phyloP scores from a whole-genome alignment of 2,329 filamentous ascomycete genomes.

The Coniella lustricola region DNA sequence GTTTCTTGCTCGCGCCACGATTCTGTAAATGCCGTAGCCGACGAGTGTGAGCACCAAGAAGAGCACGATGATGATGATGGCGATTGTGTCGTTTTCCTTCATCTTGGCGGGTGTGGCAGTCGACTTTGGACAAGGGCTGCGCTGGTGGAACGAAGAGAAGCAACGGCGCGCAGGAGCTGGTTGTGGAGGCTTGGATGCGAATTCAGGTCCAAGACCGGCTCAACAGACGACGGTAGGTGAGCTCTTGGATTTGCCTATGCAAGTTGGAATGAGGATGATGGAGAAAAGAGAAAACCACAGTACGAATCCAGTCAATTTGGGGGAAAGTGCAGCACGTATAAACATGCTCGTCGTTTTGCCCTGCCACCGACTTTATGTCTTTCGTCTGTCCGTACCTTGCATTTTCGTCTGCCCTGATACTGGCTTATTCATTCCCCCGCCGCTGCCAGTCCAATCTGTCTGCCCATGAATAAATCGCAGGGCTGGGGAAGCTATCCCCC shows the following conservation, averaged over 20 bases:
- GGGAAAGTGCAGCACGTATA: no score
- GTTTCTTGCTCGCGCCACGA: conserved; percentile 46
- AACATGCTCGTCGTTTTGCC: neutral
- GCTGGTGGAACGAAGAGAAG: no score
- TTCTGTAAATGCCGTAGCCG: conserved; percentile 56
- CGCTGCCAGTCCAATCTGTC: no score
- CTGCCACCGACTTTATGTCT: conserved; percentile 1
- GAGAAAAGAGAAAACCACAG: no score
- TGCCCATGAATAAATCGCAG: conserved; percentile 2
- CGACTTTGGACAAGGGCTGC: no score
- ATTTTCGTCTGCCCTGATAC: neutral
- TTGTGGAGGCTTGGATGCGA: no score
- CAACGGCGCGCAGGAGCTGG: neutral
- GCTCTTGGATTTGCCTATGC: no score
- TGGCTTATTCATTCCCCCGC: no score
- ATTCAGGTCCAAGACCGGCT: no score
- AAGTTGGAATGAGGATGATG: no score
- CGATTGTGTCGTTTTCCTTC: conserved; percentile 62
- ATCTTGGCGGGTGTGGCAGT: conserved; percentile 32
- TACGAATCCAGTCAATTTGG: no score
- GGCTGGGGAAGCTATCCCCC: conserved; percentile 2
- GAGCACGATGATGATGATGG: conserved; percentile 60
- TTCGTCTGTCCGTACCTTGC: neutral
- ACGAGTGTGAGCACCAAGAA: conserved; percentile 56
- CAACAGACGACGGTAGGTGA: no score